Evolutionary conservation across 2,329 filamentous ascomycete species (phyloP).

Genomic region (Fusarium acutatum): DNA sequence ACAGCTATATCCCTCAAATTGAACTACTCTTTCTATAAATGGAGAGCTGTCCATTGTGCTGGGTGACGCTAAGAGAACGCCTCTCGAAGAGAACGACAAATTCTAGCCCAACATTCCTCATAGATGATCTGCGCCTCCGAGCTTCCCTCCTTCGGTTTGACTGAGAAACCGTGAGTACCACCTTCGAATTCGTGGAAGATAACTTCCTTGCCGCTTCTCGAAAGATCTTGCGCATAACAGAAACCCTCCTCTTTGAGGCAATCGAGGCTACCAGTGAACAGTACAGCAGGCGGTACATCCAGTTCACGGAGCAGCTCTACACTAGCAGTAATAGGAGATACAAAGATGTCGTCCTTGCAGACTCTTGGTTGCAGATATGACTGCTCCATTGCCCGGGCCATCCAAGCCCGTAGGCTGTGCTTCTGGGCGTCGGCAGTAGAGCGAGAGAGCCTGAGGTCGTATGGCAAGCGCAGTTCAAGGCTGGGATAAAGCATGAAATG

Average conservation of each 20-base stretch:
- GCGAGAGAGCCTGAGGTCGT: neutral
- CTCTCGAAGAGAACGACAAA: neutral
- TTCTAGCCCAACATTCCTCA: neutral
- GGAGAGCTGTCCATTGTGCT: too few species aligned
- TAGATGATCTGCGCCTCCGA: rapidly evolving
- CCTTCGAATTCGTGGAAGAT: rapidly evolving
- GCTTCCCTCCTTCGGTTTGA: rapidly evolving
- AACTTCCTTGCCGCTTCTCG: neutral
- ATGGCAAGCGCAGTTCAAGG: neutral
- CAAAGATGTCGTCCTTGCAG: neutral
- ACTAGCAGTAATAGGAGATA: neutral
- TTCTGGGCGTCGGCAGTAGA: neutral
- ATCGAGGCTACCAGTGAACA: neutral
- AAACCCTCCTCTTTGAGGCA: neutral
- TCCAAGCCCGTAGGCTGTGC: neutral
- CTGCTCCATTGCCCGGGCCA: neutral
- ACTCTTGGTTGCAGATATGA: neutral
- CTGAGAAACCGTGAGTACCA: neutral
- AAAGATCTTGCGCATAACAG: neutral
- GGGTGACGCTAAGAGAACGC: too few species aligned
- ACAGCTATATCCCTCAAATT: too few species aligned
- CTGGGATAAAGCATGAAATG: neutral
- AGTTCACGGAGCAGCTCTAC: rapidly evolving
- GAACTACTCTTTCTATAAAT: too few species aligned
- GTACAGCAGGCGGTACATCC: rapidly evolving